Base-by-base conservation (phyloP, 2,329 filamentous ascomycete species). In the Colletotrichum tabaci region DNA sequence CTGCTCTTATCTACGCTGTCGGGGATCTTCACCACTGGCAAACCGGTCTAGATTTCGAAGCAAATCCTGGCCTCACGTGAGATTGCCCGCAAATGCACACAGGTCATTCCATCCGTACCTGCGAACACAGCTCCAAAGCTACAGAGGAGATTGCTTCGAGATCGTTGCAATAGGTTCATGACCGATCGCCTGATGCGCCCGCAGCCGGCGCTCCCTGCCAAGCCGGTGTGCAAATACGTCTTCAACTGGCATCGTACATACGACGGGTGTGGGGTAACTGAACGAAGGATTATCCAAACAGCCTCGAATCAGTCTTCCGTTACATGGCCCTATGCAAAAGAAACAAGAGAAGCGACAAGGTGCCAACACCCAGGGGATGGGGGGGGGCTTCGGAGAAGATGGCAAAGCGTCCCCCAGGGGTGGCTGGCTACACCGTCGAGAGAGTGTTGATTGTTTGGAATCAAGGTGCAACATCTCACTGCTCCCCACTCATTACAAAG, bases 281-380 rank as follows among this genome's bases (percentile, higher is more conserved):
- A 23, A 18, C 64, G 58, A 68, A 67, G 65, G 58, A 63, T 68
- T 38, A 21, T 58, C 53, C 50, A 67, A 47, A 52, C 64, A 49
- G 55, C 52, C 26, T 57, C 52, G 44, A 62, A 61, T 52, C 50
- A 52, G 57, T 47, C 50, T 26, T 55, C 53, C 55, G 55, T 57
- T 62, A 52, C 62, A 70, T 61, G 56, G 26, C 21, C 6, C n/a
- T 42, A 66, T 47, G 52, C 23, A 30, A 21, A 42, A 18, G 52
- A 65, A 52, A 26, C 62, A 26, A 21, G 49, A 62, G 30, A 52
- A 23, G 42, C 23, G 44, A 30, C 52, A 63, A 8, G 58, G 66
- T 42, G 42, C 30, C 18, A 46, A 13, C 15, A 46, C 12, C 38
- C n/a, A 52, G 52, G 44, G 58, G 64, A 23, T 44, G 42, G 16